These are phyloP conservation scores for Pichia thaimueangensis DNA, from an alignment of 805 yeast species.

Conservation along the genomic window DNA sequence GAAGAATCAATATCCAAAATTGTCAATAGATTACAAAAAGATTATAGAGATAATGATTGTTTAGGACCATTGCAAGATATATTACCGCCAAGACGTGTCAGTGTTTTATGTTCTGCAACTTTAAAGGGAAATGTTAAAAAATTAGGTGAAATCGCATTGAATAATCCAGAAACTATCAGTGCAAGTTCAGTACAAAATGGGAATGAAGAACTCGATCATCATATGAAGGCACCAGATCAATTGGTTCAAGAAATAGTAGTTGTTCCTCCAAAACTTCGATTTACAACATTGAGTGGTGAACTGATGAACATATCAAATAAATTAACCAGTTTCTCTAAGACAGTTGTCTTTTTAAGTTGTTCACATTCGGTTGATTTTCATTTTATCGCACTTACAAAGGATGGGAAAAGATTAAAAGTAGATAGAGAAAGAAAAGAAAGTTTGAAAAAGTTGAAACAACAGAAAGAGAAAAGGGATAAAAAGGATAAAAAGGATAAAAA, in stretches of 20 bases:
- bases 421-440: conserved; percentile 9
- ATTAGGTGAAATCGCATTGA: conserved; percentile 70
- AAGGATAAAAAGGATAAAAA: conserved; percentile 5
- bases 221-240: conserved; percentile 76
- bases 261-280: conserved; percentile 86
- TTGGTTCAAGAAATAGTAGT: conserved; percentile 71
- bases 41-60: conserved; percentile 33
- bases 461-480: conserved; percentile 5
- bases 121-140: conserved; percentile 73
- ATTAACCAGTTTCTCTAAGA: conserved; percentile 35
- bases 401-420: conserved; percentile 36
- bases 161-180: conserved; percentile 63
- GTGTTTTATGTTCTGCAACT: conserved; percentile 91
- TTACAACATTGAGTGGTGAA: conserved; percentile 70
- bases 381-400: conserved; percentile 62
- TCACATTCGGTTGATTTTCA: conserved; percentile 97
- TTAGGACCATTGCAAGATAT: conserved; percentile 34
- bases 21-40: conserved; percentile 48
- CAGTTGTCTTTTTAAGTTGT: conserved; percentile 86
- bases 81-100: conserved; percentile 60
- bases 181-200: conserved; percentile 17
- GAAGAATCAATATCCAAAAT: conserved; percentile 86
- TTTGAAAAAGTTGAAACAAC: conserved; percentile 23
- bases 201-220: conserved; percentile 19
- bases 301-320: conserved; percentile 43